phyloP scores from a whole-genome alignment of 306 rosid species.

The Ochetophila trinervis region DNA sequence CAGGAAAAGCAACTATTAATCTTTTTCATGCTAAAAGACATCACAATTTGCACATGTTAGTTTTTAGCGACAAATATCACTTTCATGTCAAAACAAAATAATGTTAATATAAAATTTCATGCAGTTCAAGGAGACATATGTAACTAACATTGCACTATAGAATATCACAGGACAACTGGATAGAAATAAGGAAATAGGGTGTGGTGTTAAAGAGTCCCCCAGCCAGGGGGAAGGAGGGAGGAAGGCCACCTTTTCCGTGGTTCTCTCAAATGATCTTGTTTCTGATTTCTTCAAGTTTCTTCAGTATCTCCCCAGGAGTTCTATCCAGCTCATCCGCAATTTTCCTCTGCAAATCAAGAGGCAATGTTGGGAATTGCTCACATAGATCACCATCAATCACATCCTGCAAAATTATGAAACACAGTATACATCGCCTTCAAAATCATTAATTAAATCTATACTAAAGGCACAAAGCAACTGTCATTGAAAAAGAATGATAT shows the following conservation, averaged over 20 bases:
- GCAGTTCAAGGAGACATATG: too few species aligned
- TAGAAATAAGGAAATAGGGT: neutral
- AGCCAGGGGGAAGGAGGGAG: neutral
- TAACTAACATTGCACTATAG: too few species aligned
- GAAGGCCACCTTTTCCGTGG: constrained; percentile 28
- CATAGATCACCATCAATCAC: constrained; percentile 98
- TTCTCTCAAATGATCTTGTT: constrained; percentile 77
- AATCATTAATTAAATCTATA: neutral
- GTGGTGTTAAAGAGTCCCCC: neutral
- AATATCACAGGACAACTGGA: too few species aligned
- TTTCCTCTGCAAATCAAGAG: constrained; percentile 91
- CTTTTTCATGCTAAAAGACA: too few species aligned
- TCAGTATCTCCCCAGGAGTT: constrained; percentile 92
- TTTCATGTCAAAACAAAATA: too few species aligned
- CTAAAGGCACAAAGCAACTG: neutral
- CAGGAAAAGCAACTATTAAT: too few species aligned
- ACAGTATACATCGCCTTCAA: constrained; percentile 7
- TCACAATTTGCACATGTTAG: too few species aligned
- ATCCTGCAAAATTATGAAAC: constrained; percentile 51
- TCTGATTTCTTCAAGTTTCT: constrained; percentile 87
- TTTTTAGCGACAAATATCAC: too few species aligned
- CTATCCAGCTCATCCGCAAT: constrained; percentile 94
- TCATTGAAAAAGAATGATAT: too few species aligned
- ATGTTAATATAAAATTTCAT: too few species aligned
- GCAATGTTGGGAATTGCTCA: constrained; percentile 94